phyloP scores from a whole-genome alignment of 1,284 basidiomycete genomes.

The Sporisorium sorghi region DNA sequence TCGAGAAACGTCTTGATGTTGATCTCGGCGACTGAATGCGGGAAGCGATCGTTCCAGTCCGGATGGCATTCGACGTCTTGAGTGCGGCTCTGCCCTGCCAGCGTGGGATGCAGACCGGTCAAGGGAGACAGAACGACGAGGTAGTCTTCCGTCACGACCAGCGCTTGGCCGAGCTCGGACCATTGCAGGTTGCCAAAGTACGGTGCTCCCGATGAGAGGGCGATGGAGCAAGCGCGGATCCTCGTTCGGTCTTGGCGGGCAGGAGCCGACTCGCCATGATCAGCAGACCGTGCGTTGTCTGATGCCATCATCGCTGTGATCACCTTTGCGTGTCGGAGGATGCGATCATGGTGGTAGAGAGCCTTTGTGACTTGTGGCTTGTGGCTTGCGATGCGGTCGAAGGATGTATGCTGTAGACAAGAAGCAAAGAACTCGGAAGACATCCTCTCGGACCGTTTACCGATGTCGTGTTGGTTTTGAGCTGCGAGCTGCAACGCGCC shows the following conservation, averaged over 20 bases:
- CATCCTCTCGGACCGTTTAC: slow-evolving; percentile 9
- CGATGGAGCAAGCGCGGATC: slow-evolving; percentile 31
- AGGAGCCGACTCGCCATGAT: neutral
- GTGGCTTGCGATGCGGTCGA: neutral
- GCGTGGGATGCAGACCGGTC: slow-evolving; percentile 19
- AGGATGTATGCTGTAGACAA: neutral
- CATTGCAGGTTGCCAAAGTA: slow-evolving; percentile 35
- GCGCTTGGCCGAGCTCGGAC: slow-evolving; percentile 41
- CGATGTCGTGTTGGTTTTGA: slow-evolving; percentile 37
- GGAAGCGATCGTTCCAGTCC: slow-evolving; percentile 35
- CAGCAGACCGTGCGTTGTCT: neutral
- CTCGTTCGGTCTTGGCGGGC: slow-evolving; percentile 1
- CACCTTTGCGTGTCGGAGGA: neutral
- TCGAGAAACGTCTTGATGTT: slow-evolving; percentile 40
- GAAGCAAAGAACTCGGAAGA: neutral
- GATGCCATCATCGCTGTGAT: slow-evolving; percentile 1
- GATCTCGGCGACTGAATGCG: slow-evolving; percentile 41
- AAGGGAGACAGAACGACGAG: slow-evolving; percentile 35
- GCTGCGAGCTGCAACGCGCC: slow-evolving; percentile 27
- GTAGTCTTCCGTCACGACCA: slow-evolving; percentile 36
- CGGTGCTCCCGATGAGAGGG: slow-evolving; percentile 23
- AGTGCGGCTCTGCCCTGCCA: slow-evolving; percentile 18
- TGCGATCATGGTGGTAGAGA: slow-evolving; percentile 1
- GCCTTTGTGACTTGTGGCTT: slow-evolving; percentile 2
- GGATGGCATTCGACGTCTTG: slow-evolving; percentile 44